phyloP scores from a whole-genome alignment of 345 rosid genomes.

The Abelmoschus esculentus region DNA sequence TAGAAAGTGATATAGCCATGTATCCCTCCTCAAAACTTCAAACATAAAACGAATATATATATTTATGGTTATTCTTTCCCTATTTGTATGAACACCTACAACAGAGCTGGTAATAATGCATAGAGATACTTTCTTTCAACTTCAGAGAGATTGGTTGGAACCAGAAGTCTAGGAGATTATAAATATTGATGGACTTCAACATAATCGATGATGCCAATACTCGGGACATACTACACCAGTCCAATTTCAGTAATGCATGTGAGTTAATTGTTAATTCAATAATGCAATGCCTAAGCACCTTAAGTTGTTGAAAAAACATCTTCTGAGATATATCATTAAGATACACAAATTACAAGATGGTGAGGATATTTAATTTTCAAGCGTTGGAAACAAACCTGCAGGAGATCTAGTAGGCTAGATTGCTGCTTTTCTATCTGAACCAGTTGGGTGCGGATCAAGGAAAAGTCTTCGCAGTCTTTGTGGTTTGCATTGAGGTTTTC shows the following conservation, averaged over 20 bases:
- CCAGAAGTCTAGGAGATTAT: not conserved
- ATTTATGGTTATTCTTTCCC: not conserved
- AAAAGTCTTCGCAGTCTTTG: slow-evolving; percentile 64
- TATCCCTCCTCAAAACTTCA: not conserved
- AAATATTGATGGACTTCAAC: not conserved
- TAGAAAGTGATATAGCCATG: not conserved
- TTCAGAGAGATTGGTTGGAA: not conserved
- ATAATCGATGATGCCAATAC: not conserved
- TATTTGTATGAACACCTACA: not conserved
- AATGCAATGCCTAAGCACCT: slow-evolving; percentile 1
- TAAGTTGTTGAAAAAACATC: not conserved
- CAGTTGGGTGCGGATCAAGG: slow-evolving; percentile 73
- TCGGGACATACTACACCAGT: not conserved
- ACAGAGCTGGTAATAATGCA: not conserved
- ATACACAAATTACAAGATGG: not conserved
- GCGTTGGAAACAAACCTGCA: slow-evolving; percentile 56
- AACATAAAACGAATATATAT: not conserved
- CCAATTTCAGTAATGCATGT: not conserved
- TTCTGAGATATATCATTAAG: not conserved
- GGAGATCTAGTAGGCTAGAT: slow-evolving; percentile 75
- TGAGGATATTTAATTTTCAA: slow-evolving; percentile 9
- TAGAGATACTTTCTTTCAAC: not conserved
- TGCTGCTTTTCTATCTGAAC: slow-evolving; percentile 93
- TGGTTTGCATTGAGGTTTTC: slow-evolving; percentile 46
- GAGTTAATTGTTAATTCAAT: not conserved